Evolutionary conservation across 2,329 filamentous ascomycete genomes (phyloP).

Genomic region (Fonsecaea pedrosoi): DNA sequence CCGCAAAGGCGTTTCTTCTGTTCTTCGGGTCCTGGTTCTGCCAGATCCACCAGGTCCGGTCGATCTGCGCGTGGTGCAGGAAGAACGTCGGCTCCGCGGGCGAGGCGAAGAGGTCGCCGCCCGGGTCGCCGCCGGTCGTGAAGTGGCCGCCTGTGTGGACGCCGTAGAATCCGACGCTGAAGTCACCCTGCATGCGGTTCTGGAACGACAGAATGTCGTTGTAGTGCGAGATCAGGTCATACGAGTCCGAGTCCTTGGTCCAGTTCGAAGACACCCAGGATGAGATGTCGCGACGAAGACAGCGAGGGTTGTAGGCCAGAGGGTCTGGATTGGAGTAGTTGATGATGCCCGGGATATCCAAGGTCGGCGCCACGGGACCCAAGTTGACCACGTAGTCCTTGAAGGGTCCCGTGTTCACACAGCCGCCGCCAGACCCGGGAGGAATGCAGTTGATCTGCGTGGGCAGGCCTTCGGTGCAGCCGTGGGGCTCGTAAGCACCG

Average conservation of each 20-base stretch:
- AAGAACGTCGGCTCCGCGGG: conserved; percentile 36
- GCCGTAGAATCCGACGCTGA: conserved; percentile 31
- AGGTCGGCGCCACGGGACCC: conserved; percentile 40
- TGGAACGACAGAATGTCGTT: conserved; percentile 32
- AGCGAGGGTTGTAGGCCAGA: conserved; percentile 35
- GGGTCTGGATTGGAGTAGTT: conserved; percentile 32
- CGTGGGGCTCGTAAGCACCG: conserved; percentile 24
- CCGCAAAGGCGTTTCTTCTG: conserved; percentile 26
- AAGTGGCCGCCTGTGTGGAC: conserved; percentile 37
- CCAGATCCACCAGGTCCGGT: conserved; percentile 36
- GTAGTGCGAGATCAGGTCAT: conserved; percentile 30
- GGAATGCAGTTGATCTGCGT: conserved; percentile 33
- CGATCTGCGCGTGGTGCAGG: conserved; percentile 36
- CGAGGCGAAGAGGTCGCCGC: conserved; percentile 35
- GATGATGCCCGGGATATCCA: conserved; percentile 31
- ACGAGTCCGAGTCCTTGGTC: conserved; percentile 35
- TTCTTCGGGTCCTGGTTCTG: conserved; percentile 35
- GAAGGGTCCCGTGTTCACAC: conserved; percentile 40
- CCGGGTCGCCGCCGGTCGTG: conserved; percentile 36
- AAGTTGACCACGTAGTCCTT: conserved; percentile 47
- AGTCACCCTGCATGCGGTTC: conserved; percentile 34
- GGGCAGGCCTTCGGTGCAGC: conserved; percentile 26
- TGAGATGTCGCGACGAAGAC: conserved; percentile 35
- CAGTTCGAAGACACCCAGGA: conserved; percentile 36
- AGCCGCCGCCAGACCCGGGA: conserved; percentile 38